A percentile compares a stretch with the other conserved stretches of the same genome.
Evolutionary conservation across 2,329 filamentous ascomycete species (phyloP).

Genomic region (Colletotrichum chrysophilum): DNA sequence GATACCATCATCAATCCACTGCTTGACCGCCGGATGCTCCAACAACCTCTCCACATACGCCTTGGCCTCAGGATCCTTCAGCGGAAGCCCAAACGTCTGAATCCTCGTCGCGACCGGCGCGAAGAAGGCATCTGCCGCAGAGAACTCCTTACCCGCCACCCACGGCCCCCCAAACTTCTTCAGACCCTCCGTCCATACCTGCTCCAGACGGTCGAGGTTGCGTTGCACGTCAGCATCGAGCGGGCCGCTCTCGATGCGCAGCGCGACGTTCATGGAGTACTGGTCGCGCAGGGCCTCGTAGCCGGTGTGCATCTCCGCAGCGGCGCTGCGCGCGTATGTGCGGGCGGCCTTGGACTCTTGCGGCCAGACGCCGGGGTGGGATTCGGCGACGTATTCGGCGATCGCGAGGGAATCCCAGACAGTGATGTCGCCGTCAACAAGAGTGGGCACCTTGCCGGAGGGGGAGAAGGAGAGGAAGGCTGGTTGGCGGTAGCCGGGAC

Average conservation of each 20-base stretch:
- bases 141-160: conserved; percentile 42
- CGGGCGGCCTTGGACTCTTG: conserved; percentile 36
- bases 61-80: conserved; percentile 29
- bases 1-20: conserved; percentile 42
- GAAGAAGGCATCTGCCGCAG: conserved; percentile 45
- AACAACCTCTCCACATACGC: conserved; percentile 39
- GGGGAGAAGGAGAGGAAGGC: conserved; percentile 44
- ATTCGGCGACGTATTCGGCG: conserved; percentile 50
- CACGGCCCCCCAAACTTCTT: conserved; percentile 45
- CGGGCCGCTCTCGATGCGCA: conserved; percentile 35
- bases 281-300: conserved; percentile 46
- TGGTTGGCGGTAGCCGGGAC: conserved; percentile 33
- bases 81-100: conserved; percentile 39
- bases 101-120: conserved; percentile 44
- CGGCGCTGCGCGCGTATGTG: conserved; percentile 47
- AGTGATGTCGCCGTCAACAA: conserved; percentile 36
- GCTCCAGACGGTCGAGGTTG: conserved; percentile 40
- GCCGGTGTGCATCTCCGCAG: conserved; percentile 52
- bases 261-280: conserved; percentile 46
- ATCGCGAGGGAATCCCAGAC: conserved; percentile 55
- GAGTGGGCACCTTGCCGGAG: conserved; percentile 45
- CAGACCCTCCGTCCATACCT: conserved; percentile 43
- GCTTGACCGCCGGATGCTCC: conserved; percentile 37
- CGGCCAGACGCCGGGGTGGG: conserved; percentile 48
- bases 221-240: conserved; percentile 33